Percentiles rank a stretch among this genome's conserved stretches.
These are phyloP conservation scores for Silybum marianum DNA, from an alignment of 129 eudicot species.

Conservation along the genomic window DNA sequence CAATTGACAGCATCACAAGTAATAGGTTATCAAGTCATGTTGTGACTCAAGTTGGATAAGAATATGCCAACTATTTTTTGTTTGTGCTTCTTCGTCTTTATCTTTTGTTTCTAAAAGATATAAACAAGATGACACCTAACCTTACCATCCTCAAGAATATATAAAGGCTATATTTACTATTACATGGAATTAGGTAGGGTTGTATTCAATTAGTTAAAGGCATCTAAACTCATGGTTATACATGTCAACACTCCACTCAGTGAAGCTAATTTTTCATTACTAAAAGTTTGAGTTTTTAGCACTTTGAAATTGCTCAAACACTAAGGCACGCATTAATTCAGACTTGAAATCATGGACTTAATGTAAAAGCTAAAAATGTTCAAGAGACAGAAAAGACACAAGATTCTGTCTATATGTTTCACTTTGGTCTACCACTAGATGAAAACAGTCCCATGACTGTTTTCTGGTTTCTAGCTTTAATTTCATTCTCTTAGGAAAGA, in stretches of 20 bases:
- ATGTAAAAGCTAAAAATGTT: conserved; percentile 31
- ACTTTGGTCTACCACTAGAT: conserved; percentile 41
- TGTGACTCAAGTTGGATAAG: conserved; percentile 13
- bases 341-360: conserved; percentile 27
- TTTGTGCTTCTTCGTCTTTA: background rate
- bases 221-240: conserved; percentile 9
- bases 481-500: conserved; percentile 36
- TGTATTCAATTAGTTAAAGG: background rate
- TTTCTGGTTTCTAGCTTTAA: conserved; percentile 36
- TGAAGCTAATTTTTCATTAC: background rate
- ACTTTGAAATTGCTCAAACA: background rate
- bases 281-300: conserved; percentile 6
- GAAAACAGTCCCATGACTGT: conserved; percentile 39
- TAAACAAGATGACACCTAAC: background rate
- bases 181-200: background rate
- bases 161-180: background rate
- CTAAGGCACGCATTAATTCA: conserved; percentile 18
- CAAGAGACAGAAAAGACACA: conserved; percentile 44
- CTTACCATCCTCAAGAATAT: background rate
- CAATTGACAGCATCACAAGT: conserved; percentile 14
- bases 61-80: conserved; percentile 17
- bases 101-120: background rate
- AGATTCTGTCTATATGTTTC: conserved; percentile 37
- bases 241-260: conserved; percentile 9
- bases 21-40: conserved; percentile 1